Base-by-base conservation (phyloP, 129 eudicot species). In the Escallonia rubra region DNA sequence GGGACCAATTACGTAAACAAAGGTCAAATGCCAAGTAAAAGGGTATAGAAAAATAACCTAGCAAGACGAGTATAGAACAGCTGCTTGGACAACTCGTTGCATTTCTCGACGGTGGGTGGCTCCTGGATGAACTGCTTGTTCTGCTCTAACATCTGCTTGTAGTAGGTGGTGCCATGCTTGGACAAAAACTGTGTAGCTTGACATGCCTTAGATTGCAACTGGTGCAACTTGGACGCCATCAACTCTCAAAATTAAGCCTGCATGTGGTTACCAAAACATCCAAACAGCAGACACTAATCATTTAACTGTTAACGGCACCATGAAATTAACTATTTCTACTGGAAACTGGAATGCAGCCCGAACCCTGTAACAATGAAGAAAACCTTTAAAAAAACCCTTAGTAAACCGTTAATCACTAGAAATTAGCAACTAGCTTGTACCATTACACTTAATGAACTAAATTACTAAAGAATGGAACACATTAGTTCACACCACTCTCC, bases 41-140 rank as follows among this genome's bases (percentile, higher is more conserved):
- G 68, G n/a, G 53, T 43, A 8, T 14, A 42, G 41, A 61, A 59
- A 39, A 50, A 51, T 63, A 72, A 88, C 96, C 96, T 89, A 69
- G 96, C 96, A 67, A 89, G 96, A 83, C 96, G 96, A 71, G 96
- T 89, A 79, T 82, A 89, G 69, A 89, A 61, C 80, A 89, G 39
- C 80, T 85, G 91, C 79, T 89, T 85, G 56, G 96, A 69, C 76
- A 88, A 77, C 53, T 81, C 85, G 4, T 67, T 77, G 76, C 96
- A 88, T 46, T 80, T 85, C 69, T 89, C 92, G n/a, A 85, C 83
- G 73, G 89, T 85, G 45, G 96, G 78, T 54, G 96, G 96, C 52
- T 89, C 70, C 59, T 85, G 89, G 58, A 89, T 77, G 63, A 75
- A 83, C 50, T 85, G 85, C 70, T 89, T 89, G 78, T 89, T 89